phyloP scores from a whole-genome alignment of 768 basidiomycete species.

The Russula dissimulans region DNA sequence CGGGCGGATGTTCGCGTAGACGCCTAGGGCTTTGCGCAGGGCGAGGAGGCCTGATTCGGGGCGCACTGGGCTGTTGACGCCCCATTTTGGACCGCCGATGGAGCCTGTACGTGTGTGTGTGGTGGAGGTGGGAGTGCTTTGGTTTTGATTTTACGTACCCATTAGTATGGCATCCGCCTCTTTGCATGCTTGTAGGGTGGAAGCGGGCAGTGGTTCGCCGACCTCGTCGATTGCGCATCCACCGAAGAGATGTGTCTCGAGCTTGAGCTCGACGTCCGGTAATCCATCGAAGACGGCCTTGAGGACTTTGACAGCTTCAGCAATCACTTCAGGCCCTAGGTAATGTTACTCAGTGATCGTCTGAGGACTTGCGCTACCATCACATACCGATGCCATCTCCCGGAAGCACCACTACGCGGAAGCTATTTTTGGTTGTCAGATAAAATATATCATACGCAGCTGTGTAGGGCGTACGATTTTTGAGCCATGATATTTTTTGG shows the following conservation, averaged over 20 bases:
- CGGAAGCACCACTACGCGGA: conserved; percentile 81
- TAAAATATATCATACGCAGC: neutral
- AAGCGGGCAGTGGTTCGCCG: conserved; percentile 77
- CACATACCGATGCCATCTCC: conserved; percentile 89
- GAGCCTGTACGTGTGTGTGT: conserved; percentile 47
- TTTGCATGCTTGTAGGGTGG: conserved; percentile 82
- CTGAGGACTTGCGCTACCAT: neutral
- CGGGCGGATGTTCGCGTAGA: conserved; percentile 98
- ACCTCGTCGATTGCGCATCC: conserved; percentile 85
- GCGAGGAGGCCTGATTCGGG: conserved; percentile 87
- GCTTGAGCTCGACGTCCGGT: conserved; percentile 56
- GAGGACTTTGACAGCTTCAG: conserved; percentile 77
- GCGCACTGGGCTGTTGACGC: conserved; percentile 75
- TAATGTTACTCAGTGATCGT: neutral
- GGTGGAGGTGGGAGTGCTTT: neutral
- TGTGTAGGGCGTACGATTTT: conserved; percentile 20
- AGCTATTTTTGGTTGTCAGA: conserved; percentile 37
- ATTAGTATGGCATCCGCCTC: conserved; percentile 93
- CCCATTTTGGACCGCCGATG: conserved; percentile 99
- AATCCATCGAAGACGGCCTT: conserved; percentile 56
- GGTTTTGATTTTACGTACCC: conserved; percentile 42
- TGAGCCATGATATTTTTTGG: conserved; percentile 3
- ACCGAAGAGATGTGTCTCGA: conserved; percentile 77
- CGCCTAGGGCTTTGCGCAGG: conserved; percentile 85
- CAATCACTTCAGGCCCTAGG: conserved; percentile 83